phyloP scores from a whole-genome alignment of 2,329 filamentous ascomycete genomes.

The Colletotrichum plurivorum region DNA sequence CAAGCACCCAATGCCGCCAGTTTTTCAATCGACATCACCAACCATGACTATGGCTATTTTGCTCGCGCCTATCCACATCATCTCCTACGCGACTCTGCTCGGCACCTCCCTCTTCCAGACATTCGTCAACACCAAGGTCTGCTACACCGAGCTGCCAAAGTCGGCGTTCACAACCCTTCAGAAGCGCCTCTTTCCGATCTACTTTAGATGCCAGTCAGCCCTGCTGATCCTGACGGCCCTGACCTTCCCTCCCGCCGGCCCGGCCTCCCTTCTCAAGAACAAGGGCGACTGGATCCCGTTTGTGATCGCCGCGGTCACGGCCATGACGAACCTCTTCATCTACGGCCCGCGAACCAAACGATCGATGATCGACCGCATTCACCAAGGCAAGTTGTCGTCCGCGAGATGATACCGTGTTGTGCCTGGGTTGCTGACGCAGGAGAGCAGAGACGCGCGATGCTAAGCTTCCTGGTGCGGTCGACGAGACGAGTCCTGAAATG shows the following conservation, averaged over 20 bases:
- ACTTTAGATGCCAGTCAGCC: conserved; percentile 54
- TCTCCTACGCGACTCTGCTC: conserved; percentile 56
- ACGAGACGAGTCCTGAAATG: conserved; percentile 45
- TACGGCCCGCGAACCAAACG: conserved; percentile 54
- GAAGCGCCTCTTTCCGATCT: conserved; percentile 57
- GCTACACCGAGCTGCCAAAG: conserved; percentile 50
- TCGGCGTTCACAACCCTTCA: conserved; percentile 55
- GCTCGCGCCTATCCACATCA: conserved; percentile 53
- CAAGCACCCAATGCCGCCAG: not conserved
- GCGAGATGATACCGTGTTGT: not conserved
- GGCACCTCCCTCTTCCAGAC: conserved; percentile 57
- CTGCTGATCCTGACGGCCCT: conserved; percentile 51
- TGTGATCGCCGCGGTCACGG: conserved; percentile 48
- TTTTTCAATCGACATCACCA: not conserved
- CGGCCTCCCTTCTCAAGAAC: conserved; percentile 46
- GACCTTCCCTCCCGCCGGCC: conserved; percentile 52
- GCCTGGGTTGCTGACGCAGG: not conserved
- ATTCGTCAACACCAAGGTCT: conserved; percentile 55
- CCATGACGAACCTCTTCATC: conserved; percentile 51
- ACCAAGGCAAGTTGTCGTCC: conserved; percentile 45
- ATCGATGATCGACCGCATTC: conserved; percentile 49
- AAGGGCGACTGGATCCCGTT: conserved; percentile 53
- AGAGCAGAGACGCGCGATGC: conserved; percentile 42
- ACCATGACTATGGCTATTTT: conserved; percentile 32
- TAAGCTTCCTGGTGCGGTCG: conserved; percentile 10